Evolutionary conservation across 2,329 filamentous ascomycete species (phyloP).

Genomic region (Diaporthe nobilis): DNA sequence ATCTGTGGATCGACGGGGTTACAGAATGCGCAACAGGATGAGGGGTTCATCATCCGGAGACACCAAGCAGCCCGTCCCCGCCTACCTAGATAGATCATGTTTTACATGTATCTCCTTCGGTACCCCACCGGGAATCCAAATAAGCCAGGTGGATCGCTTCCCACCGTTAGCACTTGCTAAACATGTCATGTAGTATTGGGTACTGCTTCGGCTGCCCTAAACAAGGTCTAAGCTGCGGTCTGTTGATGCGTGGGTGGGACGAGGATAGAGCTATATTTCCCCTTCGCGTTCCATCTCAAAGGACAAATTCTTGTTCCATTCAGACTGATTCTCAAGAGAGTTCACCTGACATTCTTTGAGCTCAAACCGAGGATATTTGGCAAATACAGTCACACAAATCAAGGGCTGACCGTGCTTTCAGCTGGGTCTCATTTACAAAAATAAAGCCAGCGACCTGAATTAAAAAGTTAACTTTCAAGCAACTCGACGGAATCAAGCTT

Average conservation of each 20-base stretch:
- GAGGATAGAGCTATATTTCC: too few relatives aligned
- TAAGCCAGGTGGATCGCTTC: neutral
- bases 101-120: neutral
- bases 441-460: neutral
- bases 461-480: neutral
- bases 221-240: neutral
- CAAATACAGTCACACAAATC: neutral
- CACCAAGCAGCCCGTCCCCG: neutral
- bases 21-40: neutral
- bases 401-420: neutral
- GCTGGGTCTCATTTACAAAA: neutral
- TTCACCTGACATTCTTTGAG: neutral
- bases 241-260: too few relatives aligned
- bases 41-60: neutral
- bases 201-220: neutral
- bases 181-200: neutral
- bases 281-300: too few relatives aligned
- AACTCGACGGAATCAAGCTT: neutral
- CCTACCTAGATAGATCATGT: too few relatives aligned
- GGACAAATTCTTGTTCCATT: too few relatives aligned
- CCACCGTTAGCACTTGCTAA: too few relatives aligned
- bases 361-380: neutral
- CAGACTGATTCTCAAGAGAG: too few relatives aligned
- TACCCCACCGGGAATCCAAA: neutral
- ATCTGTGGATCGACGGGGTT: neutral